Evolutionary conservation across 805 yeast species (phyloP), one percentile per base, ranked within the genome.

Genomic region (Candida broadrunensis): DNA sequence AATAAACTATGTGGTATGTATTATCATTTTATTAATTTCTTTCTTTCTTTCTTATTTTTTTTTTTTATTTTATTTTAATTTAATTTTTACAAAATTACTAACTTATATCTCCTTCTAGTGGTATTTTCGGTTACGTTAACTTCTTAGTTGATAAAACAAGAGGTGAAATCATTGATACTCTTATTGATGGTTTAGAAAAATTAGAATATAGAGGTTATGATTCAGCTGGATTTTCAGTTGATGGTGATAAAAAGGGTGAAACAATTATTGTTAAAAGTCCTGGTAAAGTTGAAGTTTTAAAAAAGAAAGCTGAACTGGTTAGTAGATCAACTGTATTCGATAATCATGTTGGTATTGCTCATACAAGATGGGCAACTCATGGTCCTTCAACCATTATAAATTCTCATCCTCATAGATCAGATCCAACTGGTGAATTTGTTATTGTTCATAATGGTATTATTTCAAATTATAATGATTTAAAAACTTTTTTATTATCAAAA

Each of bases 281-380:
- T 45, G 99, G 99, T 58, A 95, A 93, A 67, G 99, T 93, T 52
- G 78, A 78, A 50, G 83, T 81, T 43, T 81, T 93, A 61, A 83
- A 77, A 61, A 74, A 80, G 47, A 82, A 83, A 65, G 54, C 47
- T 37, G 57, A 62, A 17, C 62, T 77, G 35, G 75, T 82, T 43
- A 78, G 85, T 55, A 74, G 83, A 52, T 65, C 74, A 21, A 81
- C 78, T 45, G 73, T 79, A 16, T 89, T 88, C 59, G 83, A 79
- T 53, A 80, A 84, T 62, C 99, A 93, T 61, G 89, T 83, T 45
- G 99, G 96, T 60, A 93, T 93, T 63, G 98, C 99, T 18, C 99
- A 93, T 69, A 93, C 99, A 12, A 86, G 99, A 74, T 93, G 99
- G 99, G 99, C 99, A 38, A 93, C 99, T 29, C 99, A 93, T 65